A percentile compares a stretch with the other conserved stretches of the same genome.
Evolutionary conservation across 306 rosid species (phyloP).

Genomic region (Rosa persica): DNA sequence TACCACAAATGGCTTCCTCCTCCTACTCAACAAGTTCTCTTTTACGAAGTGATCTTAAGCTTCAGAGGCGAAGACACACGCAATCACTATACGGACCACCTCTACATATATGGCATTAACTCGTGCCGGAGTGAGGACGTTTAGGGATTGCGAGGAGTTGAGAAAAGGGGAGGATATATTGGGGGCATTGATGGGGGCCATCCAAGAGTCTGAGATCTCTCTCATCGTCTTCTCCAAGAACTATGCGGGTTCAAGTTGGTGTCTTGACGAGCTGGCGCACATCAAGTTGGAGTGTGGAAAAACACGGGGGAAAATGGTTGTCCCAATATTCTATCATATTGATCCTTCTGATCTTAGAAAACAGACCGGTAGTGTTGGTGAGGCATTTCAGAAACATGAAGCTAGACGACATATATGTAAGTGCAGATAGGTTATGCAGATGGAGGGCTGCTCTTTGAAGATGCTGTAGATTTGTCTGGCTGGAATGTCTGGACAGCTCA

Average conservation of each 20-base stretch:
- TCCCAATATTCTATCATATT: not conserved
- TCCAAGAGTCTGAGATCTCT: constrained; percentile 6
- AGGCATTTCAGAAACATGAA: not conserved
- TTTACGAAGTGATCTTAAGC: no score
- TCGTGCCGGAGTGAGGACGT: not conserved
- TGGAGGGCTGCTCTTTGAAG: not conserved
- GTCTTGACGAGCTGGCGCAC: constrained; percentile 11
- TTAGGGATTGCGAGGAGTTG: not conserved
- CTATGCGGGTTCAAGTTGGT: constrained; percentile 4
- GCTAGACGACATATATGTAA: not conserved
- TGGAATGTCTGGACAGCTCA: not conserved
- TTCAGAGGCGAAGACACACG: no score
- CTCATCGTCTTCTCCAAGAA: not conserved
- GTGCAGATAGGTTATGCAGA: not conserved
- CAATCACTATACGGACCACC: not conserved
- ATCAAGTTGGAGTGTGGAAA: constrained; percentile 11
- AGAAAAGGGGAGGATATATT: constrained; percentile 2
- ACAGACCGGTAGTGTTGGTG: no score
- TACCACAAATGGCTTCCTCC: no score
- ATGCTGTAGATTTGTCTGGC: not conserved
- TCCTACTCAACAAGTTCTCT: no score
- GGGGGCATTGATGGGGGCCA: not conserved
- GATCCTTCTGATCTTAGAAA: not conserved
- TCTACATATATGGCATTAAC: not conserved
- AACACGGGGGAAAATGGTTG: not conserved